These are phyloP conservation scores for Lecanicillium sp. DNA, from an alignment of 2,329 filamentous ascomycete genomes.

Conservation along the genomic window DNA sequence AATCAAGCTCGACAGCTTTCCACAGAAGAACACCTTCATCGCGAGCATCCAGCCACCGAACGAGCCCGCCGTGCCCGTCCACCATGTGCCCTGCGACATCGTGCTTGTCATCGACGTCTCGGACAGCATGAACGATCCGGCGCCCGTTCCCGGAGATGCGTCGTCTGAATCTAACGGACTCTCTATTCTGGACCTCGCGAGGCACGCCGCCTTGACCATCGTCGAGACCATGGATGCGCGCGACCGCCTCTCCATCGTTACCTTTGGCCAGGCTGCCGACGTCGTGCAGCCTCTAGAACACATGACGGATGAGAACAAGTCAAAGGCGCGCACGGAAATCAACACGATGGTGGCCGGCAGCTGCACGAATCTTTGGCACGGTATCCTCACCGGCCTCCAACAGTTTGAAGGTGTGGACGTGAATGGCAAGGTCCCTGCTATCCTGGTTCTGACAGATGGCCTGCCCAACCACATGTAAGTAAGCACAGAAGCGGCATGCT, in stretches of 20 bases:
- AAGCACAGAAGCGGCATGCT: neutral
- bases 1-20: neutral
- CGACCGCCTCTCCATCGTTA: constrained; percentile 54
- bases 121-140: constrained; percentile 45
- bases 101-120: constrained; percentile 59
- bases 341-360: constrained; percentile 31
- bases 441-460: constrained; percentile 52
- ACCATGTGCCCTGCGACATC: constrained; percentile 51
- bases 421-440: constrained; percentile 37
- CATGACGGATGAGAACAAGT: constrained; percentile 45
- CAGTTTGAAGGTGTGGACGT: constrained; percentile 34
- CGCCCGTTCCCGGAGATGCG: constrained; percentile 40
- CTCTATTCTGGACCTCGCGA: constrained; percentile 52
- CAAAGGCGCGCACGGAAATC: constrained; percentile 34
- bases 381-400: constrained; percentile 44
- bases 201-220: constrained; percentile 54
- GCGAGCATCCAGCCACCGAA: constrained; percentile 41
- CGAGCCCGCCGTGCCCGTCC: constrained; percentile 22
- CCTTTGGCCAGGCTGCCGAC: constrained; percentile 38
- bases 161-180: constrained; percentile 44
- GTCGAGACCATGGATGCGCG: constrained; percentile 47
- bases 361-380: constrained; percentile 53
- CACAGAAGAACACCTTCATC: constrained; percentile 28
- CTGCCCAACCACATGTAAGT: constrained; percentile 46
- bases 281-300: constrained; percentile 40